Conservation (phyloP, 108 stramenopile species). For the Nannochloropsis oceanica region DNA sequence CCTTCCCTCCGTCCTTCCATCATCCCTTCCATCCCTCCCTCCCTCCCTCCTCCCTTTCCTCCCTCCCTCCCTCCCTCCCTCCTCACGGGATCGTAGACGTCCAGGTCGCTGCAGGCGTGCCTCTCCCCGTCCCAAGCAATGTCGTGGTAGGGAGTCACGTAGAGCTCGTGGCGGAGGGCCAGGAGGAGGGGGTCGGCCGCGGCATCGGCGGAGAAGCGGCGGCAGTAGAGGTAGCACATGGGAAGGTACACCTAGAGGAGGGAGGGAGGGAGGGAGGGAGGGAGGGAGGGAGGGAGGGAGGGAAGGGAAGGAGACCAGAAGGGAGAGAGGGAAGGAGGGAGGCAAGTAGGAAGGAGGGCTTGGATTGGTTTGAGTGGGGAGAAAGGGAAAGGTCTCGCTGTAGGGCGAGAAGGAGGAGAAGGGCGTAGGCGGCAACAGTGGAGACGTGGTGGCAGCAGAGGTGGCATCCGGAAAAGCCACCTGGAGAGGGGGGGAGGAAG, state of each 20-base stretch:
- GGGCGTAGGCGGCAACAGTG: conserved; percentile 59
- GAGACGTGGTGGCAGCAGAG: conserved; percentile 61
- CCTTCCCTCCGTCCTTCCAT: neutral
- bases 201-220: conserved; percentile 48
- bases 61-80: neutral
- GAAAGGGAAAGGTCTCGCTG: conserved; percentile 34
- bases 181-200: conserved; percentile 54
- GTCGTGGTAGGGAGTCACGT: conserved; percentile 3
- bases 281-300: conserved; percentile 44
- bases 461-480: conserved; percentile 80
- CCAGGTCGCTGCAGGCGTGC: conserved; percentile 65
- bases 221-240: conserved; percentile 81
- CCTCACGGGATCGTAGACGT: conserved; percentile 83
- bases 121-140: conserved; percentile 71
- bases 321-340: no score
- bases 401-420: conserved; percentile 45
- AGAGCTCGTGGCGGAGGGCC: conserved; percentile 46
- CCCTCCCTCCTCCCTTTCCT: no score
- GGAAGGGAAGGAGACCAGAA: conserved; percentile 97
- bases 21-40: no score
- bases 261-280: conserved; percentile 88
- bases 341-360: conserved; percentile 87
- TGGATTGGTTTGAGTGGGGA: no score
- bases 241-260: conserved; percentile 75
- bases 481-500: no score